Evolutionary conservation across 805 yeast genomes (phyloP).

Genomic region (Dipodascus geniculatus): DNA sequence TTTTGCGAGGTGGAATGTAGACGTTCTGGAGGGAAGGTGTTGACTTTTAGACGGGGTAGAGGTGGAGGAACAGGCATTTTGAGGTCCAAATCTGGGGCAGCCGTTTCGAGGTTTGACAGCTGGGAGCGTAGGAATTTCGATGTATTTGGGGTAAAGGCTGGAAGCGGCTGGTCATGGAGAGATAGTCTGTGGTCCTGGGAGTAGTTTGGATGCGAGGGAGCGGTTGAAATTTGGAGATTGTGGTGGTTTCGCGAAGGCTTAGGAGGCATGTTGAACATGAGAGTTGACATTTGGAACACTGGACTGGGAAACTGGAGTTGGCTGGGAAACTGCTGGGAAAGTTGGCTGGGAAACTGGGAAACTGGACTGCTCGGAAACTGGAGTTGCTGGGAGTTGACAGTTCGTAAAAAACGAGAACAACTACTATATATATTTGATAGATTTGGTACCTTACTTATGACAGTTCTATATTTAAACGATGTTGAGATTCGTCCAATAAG

Average conservation of each 20-base stretch:
- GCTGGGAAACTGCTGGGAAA: no score
- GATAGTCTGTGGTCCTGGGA: neutral
- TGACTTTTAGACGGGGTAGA: neutral
- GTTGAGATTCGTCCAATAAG: no score
- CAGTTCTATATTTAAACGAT: no score
- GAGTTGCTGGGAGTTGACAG: no score
- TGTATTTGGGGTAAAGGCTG: neutral
- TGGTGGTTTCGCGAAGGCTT: neutral
- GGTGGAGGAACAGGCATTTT: neutral
- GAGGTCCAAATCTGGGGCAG: neutral
- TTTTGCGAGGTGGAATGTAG: neutral
- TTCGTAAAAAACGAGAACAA: no score
- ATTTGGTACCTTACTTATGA: no score
- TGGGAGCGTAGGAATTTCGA: neutral
- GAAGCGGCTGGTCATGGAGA: neutral
- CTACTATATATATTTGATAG: no score
- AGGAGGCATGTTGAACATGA: no score
- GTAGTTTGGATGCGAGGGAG: neutral
- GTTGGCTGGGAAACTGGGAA: no score
- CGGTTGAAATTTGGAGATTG: neutral
- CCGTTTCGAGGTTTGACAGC: neutral
- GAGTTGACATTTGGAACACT: no score
- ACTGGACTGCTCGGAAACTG: no score
- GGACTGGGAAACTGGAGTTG: no score
- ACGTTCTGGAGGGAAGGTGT: neutral